Evolutionary conservation across 306 rosid genomes (phyloP).

Genomic region (Begonia masoniana): DNA sequence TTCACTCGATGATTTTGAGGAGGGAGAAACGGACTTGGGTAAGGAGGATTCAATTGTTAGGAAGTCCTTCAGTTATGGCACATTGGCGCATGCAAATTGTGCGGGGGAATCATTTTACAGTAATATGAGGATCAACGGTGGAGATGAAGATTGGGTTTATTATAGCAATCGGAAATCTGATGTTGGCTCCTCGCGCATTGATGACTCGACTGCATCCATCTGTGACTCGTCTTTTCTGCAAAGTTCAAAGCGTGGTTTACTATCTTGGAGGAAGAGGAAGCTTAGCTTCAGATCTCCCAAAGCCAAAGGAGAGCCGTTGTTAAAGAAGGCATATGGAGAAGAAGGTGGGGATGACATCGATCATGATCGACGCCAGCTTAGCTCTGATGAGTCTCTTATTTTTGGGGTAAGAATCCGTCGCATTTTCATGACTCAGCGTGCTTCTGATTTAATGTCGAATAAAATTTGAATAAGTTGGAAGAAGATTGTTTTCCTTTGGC

Average conservation of each 20-base stretch:
- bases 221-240: conserved; percentile 42
- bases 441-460: too few relatives aligned
- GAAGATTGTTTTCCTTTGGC: too few relatives aligned
- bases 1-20: conserved; percentile 80
- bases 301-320: conserved; percentile 87
- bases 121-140: conserved; percentile 35
- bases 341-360: conserved; percentile 99
- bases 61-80: conserved; percentile 95
- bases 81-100: conserved; percentile 69
- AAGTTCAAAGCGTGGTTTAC: conserved; percentile 73
- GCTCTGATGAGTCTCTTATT: conserved; percentile 80
- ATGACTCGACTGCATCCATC: conserved; percentile 43
- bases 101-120: conserved; percentile 77
- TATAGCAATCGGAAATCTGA: conserved; percentile 75
- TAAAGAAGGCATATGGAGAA: conserved; percentile 91
- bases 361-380: conserved; percentile 89
- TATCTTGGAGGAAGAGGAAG: conserved; percentile 99
- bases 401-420: conserved; percentile 38
- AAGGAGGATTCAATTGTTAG: conserved; percentile 66
- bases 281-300: conserved; percentile 95
- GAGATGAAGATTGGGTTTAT: conserved; percentile 82
- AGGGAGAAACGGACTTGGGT: conserved; percentile 75
- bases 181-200: conserved; percentile 35
- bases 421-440: too few relatives aligned
- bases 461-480: too few relatives aligned